Conservation (phyloP, 768 basidiomycete species). For the Psilocybe cubensis region DNA sequence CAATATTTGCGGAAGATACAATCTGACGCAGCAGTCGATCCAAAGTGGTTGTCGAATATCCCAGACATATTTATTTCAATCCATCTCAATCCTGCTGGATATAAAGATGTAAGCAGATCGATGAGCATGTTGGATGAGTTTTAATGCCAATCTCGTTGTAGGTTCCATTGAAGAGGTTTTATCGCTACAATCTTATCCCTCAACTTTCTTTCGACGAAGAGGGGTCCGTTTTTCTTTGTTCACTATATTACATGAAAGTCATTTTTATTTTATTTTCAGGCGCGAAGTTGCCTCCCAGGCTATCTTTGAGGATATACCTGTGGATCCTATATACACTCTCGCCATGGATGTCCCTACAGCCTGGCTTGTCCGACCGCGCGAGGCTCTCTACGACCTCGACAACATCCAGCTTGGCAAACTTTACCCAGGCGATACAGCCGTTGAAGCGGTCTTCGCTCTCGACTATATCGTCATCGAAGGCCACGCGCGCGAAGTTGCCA, state of each 20-base stretch:
- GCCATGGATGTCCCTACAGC: constrained; percentile 88
- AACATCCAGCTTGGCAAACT: constrained; percentile 86
- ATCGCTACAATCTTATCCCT: constrained; percentile 73
- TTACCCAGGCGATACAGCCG: constrained; percentile 57
- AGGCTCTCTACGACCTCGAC: constrained; percentile 91
- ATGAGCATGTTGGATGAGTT: not conserved
- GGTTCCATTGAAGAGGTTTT: constrained; percentile 93
- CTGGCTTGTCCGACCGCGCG: constrained; percentile 92
- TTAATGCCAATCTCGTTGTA: constrained; percentile 30
- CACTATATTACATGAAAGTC: not conserved
- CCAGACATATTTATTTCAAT: constrained; percentile 73
- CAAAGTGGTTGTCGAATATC: constrained; percentile 65
- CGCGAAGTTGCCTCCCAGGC: constrained; percentile 60
- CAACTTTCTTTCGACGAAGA: constrained; percentile 63
- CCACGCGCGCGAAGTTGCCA: constrained; percentile 80
- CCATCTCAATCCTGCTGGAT: constrained; percentile 73
- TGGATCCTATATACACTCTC: constrained; percentile 92
- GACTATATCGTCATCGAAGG: constrained; percentile 95
- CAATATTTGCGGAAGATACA: not conserved
- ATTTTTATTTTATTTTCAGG: constrained; percentile 33
- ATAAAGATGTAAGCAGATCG: constrained; percentile 62
- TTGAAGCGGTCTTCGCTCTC: constrained; percentile 83
- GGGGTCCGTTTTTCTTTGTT: constrained; percentile 54
- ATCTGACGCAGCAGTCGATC: not conserved
- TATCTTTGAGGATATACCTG: constrained; percentile 73